Conservation (phyloP, 2,329 filamentous ascomycete genomes). For the Fusarium piperis region DNA sequence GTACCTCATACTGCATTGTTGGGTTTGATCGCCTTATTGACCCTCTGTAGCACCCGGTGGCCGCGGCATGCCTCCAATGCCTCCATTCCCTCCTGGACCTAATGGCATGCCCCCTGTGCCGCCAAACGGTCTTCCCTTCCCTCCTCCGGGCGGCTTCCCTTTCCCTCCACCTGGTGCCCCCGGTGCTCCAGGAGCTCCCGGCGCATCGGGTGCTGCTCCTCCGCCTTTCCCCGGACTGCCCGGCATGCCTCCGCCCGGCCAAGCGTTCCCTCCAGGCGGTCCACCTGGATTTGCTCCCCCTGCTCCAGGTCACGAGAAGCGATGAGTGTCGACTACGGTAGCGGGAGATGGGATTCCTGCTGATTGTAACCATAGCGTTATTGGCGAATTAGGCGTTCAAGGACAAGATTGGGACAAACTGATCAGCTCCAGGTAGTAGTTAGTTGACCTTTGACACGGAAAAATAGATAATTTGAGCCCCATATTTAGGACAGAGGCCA, state of each 20-base stretch:
- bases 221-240: slow-evolving; percentile 48
- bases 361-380: slow-evolving; percentile 38
- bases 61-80: slow-evolving; percentile 59
- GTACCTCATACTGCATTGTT: slow-evolving; percentile 40
- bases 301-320: slow-evolving; percentile 52
- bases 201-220: slow-evolving; percentile 41
- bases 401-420: slow-evolving; percentile 27
- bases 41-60: slow-evolving; percentile 55
- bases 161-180: slow-evolving; percentile 53
- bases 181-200: slow-evolving; percentile 39
- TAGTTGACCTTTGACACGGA: background rate
- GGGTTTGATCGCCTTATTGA: slow-evolving; percentile 11
- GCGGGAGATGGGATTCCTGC: slow-evolving; percentile 14
- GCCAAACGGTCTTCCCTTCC: slow-evolving; percentile 52
- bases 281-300: slow-evolving; percentile 49
- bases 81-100: slow-evolving; percentile 54
- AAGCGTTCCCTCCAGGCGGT: slow-evolving; percentile 54
- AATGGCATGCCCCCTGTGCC: slow-evolving; percentile 57
- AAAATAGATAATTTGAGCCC: slow-evolving; percentile 1
- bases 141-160: slow-evolving; percentile 39
- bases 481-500: background rate
- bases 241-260: slow-evolving; percentile 52
- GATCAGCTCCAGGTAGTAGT: background rate
- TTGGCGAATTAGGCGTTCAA: slow-evolving; percentile 48
- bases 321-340: slow-evolving; percentile 40